Base-by-base conservation (phyloP, 1,284 basidiomycete species). In the Cerioporus squamosus region DNA sequence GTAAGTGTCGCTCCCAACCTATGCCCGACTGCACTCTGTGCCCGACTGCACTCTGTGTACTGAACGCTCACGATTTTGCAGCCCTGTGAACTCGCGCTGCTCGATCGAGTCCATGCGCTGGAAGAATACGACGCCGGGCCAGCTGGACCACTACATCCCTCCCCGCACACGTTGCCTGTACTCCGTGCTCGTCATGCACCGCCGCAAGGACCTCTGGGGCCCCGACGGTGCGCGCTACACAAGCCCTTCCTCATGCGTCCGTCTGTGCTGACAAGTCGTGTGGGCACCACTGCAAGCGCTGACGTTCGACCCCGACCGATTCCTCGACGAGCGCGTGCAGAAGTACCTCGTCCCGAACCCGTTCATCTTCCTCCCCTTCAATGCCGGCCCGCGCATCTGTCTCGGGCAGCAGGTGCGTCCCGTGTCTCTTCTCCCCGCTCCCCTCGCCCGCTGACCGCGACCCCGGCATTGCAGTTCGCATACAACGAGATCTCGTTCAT, bases 401-500 rank as follows among this genome's bases (percentile, higher is more conserved):
- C 71, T 80, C 46, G 79, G 79, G 5, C 79, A 81, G 63, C 78
- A 80, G 69, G 78, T 73, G 44, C 43, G 52, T 45, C 18, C 12
- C 18, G 40, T 12, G 17, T 15, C 22, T 31, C 14, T 17, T 24
- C 36, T 43, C 10, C 8, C 42, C 38, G 18, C 6, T 10, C 45
- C 6, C 26, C 26, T 26, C 26, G 26, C 26, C 26, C 26, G 26
- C 26, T 26, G 26, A 26, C 26, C n/a, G n/a, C n/a, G n/a, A 29
- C 26, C 9, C 26, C 3, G 8, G 26, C 26, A 3, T 9, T 9
- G 26, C 26, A 88, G 81, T 88, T 87, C 69, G 87, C 88, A 4
- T 88, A 87, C 69, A 87, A 88, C 68, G 86, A 88, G 65, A 80
- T 82, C 66, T 87, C 86, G 2, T 88, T 86, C 73, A 81, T 87